phyloP scores from a whole-genome alignment of 805 yeast species.

The Teunomyces aglyptinius region DNA sequence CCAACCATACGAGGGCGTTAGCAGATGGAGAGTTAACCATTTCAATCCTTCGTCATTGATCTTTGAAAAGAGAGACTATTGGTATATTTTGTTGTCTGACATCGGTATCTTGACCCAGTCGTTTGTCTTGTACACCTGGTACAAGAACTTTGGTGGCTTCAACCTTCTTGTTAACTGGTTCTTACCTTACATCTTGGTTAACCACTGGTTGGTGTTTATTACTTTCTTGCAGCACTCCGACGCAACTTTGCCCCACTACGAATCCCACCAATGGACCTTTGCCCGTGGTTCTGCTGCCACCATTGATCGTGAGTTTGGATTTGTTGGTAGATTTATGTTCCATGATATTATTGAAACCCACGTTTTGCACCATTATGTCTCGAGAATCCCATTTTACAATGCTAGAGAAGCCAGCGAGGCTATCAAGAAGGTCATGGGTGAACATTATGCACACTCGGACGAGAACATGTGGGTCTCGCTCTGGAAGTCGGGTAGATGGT shows the following conservation, averaged over 20 bases:
- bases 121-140: slow-evolving; percentile 52
- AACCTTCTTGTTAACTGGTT: slow-evolving; percentile 55
- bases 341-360: slow-evolving; percentile 61
- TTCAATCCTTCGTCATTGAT: slow-evolving; percentile 55
- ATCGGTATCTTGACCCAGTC: slow-evolving; percentile 49
- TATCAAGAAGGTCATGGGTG: slow-evolving; percentile 52
- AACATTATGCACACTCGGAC: slow-evolving; percentile 47
- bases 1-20: slow-evolving; percentile 42
- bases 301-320: slow-evolving; percentile 60
- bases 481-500: slow-evolving; percentile 58
- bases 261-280: slow-evolving; percentile 55
- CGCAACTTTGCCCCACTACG: slow-evolving; percentile 58
- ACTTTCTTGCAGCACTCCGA: slow-evolving; percentile 65
- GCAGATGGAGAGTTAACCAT: slow-evolving; percentile 46
- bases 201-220: slow-evolving; percentile 65
- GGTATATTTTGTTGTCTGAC: slow-evolving; percentile 56
- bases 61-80: slow-evolving; percentile 52
- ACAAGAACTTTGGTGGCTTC: slow-evolving; percentile 46
- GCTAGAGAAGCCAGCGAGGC: slow-evolving; percentile 54
- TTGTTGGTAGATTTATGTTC: slow-evolving; percentile 55
- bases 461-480: slow-evolving; percentile 58
- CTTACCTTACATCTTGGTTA: slow-evolving; percentile 57
- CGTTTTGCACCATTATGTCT: slow-evolving; percentile 54
- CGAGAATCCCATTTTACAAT: slow-evolving; percentile 55
- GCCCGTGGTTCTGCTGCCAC: slow-evolving; percentile 70